Conservation (phyloP, 2,329 filamentous ascomycete species). For the Colletotrichum cereale region DNA sequence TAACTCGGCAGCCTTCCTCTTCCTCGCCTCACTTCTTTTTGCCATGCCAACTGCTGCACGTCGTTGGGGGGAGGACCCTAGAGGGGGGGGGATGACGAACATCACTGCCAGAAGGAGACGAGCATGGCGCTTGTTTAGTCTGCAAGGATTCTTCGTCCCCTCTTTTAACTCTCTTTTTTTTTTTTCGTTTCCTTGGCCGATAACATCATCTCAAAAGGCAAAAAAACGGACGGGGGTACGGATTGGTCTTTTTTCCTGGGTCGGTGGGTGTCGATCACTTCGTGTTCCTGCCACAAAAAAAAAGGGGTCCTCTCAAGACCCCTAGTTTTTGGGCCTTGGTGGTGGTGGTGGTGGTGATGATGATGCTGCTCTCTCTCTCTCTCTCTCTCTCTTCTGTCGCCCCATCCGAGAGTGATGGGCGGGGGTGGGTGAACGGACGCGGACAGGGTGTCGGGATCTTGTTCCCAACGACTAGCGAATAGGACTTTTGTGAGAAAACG, state of each 20-base stretch:
- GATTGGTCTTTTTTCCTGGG: neutral
- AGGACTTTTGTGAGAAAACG: no score
- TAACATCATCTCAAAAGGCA: neutral
- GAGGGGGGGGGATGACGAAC: neutral
- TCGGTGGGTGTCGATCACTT: constrained; percentile 10
- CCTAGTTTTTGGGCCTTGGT: neutral
- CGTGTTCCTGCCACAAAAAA: neutral
- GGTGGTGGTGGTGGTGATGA: neutral
- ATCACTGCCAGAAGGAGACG: constrained; percentile 2
- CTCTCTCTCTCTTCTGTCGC: neutral
- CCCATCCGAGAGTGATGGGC: neutral
- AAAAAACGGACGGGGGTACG: neutral
- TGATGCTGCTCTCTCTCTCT: neutral
- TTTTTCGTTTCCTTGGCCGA: neutral
- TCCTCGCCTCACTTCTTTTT: neutral
- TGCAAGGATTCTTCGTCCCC: neutral
- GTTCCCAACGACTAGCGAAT: neutral
- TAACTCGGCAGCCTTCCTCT: no score
- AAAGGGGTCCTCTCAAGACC: neutral
- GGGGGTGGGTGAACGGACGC: neutral
- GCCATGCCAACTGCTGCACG: neutral
- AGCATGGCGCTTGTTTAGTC: neutral
- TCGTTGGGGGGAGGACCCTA: neutral
- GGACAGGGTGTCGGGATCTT: neutral
- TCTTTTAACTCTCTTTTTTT: neutral